A percentile compares a stretch with the other conserved stretches of the same genome.
These are phyloP conservation scores for Hirsutella thompsonii DNA, from an alignment of 2,329 filamentous ascomycete genomes.

Conservation along the genomic window DNA sequence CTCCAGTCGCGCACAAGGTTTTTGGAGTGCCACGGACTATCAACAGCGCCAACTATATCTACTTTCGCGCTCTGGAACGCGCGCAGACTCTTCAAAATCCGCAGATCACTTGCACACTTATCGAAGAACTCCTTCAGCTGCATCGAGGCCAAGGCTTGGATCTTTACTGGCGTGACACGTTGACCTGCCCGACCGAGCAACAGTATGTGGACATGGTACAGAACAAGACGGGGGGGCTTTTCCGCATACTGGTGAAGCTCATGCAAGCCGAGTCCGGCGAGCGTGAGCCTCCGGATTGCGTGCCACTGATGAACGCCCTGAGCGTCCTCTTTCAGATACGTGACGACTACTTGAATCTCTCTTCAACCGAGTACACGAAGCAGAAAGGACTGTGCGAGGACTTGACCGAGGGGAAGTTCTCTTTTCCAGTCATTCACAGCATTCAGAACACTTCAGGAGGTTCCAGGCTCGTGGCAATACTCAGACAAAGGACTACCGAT, in stretches of 20 bases:
- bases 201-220: too few species aligned
- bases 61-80: conserved; percentile 17
- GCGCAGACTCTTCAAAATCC: too few species aligned
- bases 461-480: conserved; percentile 76
- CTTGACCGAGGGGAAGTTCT: conserved; percentile 93
- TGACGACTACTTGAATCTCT: conserved; percentile 88
- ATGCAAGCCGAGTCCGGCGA: conserved; percentile 65
- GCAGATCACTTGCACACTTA: too few species aligned
- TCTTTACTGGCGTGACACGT: too few species aligned
- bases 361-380: conserved; percentile 55
- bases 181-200: too few species aligned
- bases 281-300: conserved; percentile 54
- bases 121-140: too few species aligned
- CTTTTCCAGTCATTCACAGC: conserved; percentile 87
- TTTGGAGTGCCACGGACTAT: conserved; percentile 37
- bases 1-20: conserved; percentile 33
- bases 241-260: too few species aligned
- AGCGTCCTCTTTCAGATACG: conserved; percentile 84
- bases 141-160: too few species aligned
- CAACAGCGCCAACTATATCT: conserved; percentile 35
- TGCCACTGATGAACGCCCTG: conserved; percentile 76
- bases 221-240: too few species aligned
- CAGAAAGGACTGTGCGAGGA: conserved; percentile 96
- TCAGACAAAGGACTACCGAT: conserved; percentile 79
- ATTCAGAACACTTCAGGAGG: conserved; percentile 66